A percentile compares a stretch with the other conserved stretches of the same genome.
Evolutionary conservation across 352 stramenopile species (phyloP).

Genomic region (Aphanomyces euteiches): DNA sequence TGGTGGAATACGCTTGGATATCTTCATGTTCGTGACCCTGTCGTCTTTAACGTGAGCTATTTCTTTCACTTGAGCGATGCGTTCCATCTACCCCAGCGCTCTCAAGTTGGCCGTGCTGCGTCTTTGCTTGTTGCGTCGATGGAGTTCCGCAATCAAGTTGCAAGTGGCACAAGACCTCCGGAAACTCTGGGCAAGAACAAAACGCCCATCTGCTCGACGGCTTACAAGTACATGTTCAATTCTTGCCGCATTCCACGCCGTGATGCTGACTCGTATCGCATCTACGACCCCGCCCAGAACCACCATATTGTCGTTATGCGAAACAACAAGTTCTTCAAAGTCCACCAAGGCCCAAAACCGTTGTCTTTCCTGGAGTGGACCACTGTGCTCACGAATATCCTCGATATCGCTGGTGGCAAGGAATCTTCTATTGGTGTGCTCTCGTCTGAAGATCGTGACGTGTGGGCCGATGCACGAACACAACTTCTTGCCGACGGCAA

Average conservation of each 20-base stretch:
- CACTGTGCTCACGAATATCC: conserved; percentile 50
- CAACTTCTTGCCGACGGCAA: conserved; percentile 66
- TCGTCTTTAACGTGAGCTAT: conserved; percentile 89
- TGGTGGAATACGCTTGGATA: conserved; percentile 82
- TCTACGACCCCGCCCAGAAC: conserved; percentile 83
- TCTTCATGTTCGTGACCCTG: conserved; percentile 67
- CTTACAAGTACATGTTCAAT: conserved; percentile 96
- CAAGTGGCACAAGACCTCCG: conserved; percentile 73
- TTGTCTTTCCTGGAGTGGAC: conserved; percentile 60
- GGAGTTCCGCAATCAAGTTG: conserved; percentile 87
- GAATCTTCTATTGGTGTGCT: conserved; percentile 65
- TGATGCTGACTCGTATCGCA: conserved; percentile 73
- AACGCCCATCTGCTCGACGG: conserved; percentile 87
- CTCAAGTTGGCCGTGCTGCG: conserved; percentile 66
- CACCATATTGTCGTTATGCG: conserved; percentile 88
- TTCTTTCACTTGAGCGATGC: conserved; percentile 82
- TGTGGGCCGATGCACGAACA: conserved; percentile 73
- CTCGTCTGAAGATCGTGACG: conserved; percentile 63
- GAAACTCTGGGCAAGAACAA: conserved; percentile 88
- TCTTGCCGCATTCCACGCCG: conserved; percentile 88
- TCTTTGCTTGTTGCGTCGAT: conserved; percentile 82
- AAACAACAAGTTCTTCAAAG: conserved; percentile 71
- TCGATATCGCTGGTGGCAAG: conserved; percentile 45
- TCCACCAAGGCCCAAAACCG: conserved; percentile 38
- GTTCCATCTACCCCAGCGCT: conserved; percentile 51